A percentile compares a stretch with the other conserved stretches of the same genome.
phyloP scores from a whole-genome alignment of 345 rosid genomes.

The Linum usitatissimum region DNA sequence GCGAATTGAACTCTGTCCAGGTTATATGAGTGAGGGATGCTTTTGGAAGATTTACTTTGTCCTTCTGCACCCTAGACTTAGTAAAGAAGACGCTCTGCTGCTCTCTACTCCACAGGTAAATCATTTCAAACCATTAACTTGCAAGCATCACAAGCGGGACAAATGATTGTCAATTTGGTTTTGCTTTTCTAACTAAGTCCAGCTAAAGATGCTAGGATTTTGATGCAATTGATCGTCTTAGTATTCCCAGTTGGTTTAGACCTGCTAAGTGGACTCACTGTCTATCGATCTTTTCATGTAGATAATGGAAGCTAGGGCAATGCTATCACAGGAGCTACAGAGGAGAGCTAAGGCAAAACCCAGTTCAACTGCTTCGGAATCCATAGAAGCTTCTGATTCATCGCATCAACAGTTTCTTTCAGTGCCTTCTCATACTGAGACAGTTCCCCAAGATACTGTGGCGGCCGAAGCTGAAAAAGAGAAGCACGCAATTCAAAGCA shows the following conservation, averaged over 20 bases:
- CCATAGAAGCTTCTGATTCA: slow-evolving; percentile 20
- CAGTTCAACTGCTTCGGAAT: slow-evolving; percentile 17
- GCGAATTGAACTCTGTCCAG: slow-evolving; percentile 82
- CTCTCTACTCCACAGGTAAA: slow-evolving; percentile 72
- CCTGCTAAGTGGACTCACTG: background rate
- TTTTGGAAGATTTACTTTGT: slow-evolving; percentile 97
- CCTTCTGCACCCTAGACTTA: slow-evolving; percentile 74
- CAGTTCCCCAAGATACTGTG: slow-evolving; percentile 2
- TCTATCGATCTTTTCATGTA: slow-evolving; percentile 15
- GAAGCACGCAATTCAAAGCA: slow-evolving; percentile 39
- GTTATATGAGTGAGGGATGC: slow-evolving; percentile 75
- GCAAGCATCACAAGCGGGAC: background rate
- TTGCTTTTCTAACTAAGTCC: background rate
- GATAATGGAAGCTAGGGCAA: slow-evolving; percentile 79
- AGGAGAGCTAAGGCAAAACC: slow-evolving; percentile 19
- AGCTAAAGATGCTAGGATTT: background rate
- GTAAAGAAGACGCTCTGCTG: slow-evolving; percentile 61
- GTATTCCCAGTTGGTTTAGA: slow-evolving; percentile 1
- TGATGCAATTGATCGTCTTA: background rate
- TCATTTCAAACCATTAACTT: background rate
- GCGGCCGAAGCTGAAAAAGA: slow-evolving; percentile 35
- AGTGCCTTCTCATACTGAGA: slow-evolving; percentile 29
- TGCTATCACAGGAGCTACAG: slow-evolving; percentile 49
- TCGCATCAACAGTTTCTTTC: slow-evolving; percentile 26
- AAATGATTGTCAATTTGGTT: background rate